phyloP scores from a whole-genome alignment of 345 rosid genomes.

The Melaleuca quinquenervia region DNA sequence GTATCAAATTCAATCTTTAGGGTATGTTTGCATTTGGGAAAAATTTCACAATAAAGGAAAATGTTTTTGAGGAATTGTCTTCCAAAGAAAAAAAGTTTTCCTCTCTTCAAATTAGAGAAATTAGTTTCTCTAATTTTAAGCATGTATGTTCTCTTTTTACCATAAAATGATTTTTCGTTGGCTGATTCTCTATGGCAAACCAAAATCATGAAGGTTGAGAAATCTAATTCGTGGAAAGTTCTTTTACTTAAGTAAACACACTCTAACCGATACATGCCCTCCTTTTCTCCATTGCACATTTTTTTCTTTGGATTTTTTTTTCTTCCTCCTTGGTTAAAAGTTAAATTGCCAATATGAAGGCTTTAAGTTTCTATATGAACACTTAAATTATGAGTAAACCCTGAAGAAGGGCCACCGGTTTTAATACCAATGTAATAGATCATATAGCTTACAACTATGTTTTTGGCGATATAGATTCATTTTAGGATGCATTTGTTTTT shows the following conservation, averaged over 20 bases:
- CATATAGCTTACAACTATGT: background rate
- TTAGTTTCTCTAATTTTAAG: background rate
- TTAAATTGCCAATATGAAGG: background rate
- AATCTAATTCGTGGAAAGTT: background rate
- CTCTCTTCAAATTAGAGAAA: background rate
- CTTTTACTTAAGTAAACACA: background rate
- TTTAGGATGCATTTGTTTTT: background rate
- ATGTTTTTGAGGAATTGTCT: no score
- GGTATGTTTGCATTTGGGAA: background rate
- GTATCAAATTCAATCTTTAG: background rate
- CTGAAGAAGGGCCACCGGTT: background rate
- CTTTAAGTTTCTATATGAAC: background rate
- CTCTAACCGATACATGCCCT: no score
- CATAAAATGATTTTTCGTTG: accelerated
- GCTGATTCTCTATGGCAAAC: background rate
- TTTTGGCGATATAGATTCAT: background rate
- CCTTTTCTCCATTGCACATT: background rate
- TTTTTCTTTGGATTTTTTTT: background rate
- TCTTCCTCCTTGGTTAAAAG: background rate
- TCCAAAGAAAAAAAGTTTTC: no score
- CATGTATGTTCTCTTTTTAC: background rate
- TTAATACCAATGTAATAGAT: background rate
- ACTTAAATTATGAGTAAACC: background rate
- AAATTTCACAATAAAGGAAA: background rate
- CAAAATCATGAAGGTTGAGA: background rate